Conservation (phyloP, 1,284 basidiomycete genomes). For the Cutaneotrichosporon sp. region DNA sequence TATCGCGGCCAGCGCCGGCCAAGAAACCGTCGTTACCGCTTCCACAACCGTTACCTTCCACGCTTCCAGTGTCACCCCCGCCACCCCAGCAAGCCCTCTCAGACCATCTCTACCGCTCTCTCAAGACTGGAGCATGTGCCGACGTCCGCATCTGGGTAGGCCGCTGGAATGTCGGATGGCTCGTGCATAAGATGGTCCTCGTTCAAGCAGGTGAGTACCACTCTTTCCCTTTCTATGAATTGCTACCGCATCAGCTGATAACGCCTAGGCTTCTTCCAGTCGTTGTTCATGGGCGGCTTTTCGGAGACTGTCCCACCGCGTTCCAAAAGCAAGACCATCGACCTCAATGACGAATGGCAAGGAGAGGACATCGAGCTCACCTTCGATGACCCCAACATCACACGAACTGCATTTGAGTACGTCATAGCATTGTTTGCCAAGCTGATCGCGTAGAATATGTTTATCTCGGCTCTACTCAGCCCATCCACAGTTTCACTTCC, state of each 20-base stretch:
- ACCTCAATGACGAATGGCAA: constrained; percentile 24
- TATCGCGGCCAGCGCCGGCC: constrained; percentile 9
- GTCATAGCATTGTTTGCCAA: constrained; percentile 19
- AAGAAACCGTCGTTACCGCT: constrained; percentile 10
- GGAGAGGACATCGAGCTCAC: constrained; percentile 59
- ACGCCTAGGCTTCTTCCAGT: constrained; percentile 70
- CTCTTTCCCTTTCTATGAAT: too few relatives aligned
- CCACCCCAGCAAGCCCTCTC: constrained; percentile 24
- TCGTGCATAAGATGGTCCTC: constrained; percentile 72
- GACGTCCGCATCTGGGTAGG: constrained; percentile 68
- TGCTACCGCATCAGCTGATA: background rate
- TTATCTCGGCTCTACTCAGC: constrained; percentile 77
- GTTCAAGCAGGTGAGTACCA: constrained; percentile 67
- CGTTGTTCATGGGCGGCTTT: constrained; percentile 77
- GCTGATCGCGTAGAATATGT: constrained; percentile 60
- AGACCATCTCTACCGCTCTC: constrained; percentile 65
- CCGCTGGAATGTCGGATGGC: constrained; percentile 72
- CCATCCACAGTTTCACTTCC: constrained; percentile 67
- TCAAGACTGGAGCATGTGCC: constrained; percentile 65
- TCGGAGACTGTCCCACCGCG: constrained; percentile 48
- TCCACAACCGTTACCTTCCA: constrained; percentile 7
- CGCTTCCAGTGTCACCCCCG: constrained; percentile 20
- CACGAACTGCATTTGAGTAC: constrained; percentile 60
- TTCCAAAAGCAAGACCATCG: constrained; percentile 14
- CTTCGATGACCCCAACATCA: constrained; percentile 82